These are phyloP conservation scores for Erysimum cheiranthoides DNA, from an alignment of 345 rosid genomes.

Conservation along the genomic window DNA sequence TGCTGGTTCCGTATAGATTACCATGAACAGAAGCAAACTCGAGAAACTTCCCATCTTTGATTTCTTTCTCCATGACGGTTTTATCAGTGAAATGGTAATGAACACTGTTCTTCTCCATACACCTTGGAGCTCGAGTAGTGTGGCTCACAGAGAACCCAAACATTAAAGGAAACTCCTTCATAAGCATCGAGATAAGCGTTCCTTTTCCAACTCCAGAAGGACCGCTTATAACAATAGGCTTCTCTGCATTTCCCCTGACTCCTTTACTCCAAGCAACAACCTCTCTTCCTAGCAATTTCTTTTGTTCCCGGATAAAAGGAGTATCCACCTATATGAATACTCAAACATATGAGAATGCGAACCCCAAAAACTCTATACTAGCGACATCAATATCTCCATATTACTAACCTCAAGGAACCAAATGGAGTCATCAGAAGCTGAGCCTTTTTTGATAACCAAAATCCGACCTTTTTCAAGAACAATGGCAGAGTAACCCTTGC, in stretches of 20 bases:
- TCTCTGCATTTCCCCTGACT: slow-evolving; percentile 71
- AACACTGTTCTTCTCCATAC: slow-evolving; percentile 66
- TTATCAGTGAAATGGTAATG: slow-evolving; percentile 84
- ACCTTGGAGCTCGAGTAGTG: slow-evolving; percentile 86
- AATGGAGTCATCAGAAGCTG: slow-evolving; percentile 68
- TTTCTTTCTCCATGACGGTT: slow-evolving; percentile 80
- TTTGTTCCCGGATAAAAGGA: slow-evolving; percentile 72
- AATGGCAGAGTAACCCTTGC: slow-evolving; percentile 68
- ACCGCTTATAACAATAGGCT: slow-evolving; percentile 86
- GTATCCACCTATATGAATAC: slow-evolving; percentile 69
- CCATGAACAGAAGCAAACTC: slow-evolving; percentile 93
- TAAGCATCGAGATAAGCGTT: slow-evolving; percentile 75
- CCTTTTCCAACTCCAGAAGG: slow-evolving; percentile 99
- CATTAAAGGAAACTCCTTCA: slow-evolving; percentile 84
- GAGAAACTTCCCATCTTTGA: slow-evolving; percentile 83
- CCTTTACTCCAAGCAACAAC: slow-evolving; percentile 99
- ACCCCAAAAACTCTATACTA: not conserved
- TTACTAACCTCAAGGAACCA: slow-evolving; percentile 96
- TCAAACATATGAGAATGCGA: slow-evolving; percentile 13
- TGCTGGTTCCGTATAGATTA: slow-evolving; percentile 91
- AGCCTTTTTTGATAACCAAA: slow-evolving; percentile 72
- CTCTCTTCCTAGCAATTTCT: slow-evolving; percentile 53
- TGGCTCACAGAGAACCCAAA: slow-evolving; percentile 98
- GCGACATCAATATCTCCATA: slow-evolving; percentile 25
- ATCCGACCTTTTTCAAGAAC: slow-evolving; percentile 65